Evolutionary conservation across 345 rosid genomes (phyloP), one percentile per base, ranked within the genome.

Genomic region (Aquilaria malaccensis): DNA sequence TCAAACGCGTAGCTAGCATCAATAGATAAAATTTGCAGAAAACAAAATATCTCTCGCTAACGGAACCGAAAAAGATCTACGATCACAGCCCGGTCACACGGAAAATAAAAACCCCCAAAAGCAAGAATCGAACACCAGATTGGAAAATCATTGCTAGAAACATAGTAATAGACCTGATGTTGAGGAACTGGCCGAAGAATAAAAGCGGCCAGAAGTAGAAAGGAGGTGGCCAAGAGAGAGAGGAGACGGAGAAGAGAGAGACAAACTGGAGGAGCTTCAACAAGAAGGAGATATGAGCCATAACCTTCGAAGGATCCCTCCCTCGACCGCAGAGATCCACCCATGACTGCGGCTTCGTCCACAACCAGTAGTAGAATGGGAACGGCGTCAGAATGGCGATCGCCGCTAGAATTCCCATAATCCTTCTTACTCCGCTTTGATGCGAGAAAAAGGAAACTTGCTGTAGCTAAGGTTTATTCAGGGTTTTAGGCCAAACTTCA

Each of bases 161-260:
- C 14, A 60, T 0, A 56, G 4, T 4, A 30, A 55, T 66, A 10
- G 29, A 86, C 97, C 98, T 84, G 87, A 89, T 79, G 79, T 89
- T 93, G 74, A 93, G 97, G 76, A 87, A 87, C 81, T 89, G 98
- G 50, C 96, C 98, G 58, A 85, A 84, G 71, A 68, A 73, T 56
- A 89, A 79, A 66, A 87, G 88, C 14, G 98, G 94, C 88, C 95
- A 89, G 83, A 83, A 89, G 81, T 81, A 85, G 65, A 89, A 67
- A 14, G 90, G 89, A 12, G 98, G 90, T 31, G 96, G 97, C 96
- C 85, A 89, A 0, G 57, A 82, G 65, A 80, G 62, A 58, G 96
- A 67, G 7, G 88, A 82, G 67, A 89, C 95, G 45, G 89, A 82
- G 67, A 67, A 82, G 60, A 92, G 82, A 69, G 93, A 79, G 48